Evolutionary conservation across 768 basidiomycete species (phyloP), one percentile per base, ranked within the genome.

Genomic region (Cyclocybe cylindracea): DNA sequence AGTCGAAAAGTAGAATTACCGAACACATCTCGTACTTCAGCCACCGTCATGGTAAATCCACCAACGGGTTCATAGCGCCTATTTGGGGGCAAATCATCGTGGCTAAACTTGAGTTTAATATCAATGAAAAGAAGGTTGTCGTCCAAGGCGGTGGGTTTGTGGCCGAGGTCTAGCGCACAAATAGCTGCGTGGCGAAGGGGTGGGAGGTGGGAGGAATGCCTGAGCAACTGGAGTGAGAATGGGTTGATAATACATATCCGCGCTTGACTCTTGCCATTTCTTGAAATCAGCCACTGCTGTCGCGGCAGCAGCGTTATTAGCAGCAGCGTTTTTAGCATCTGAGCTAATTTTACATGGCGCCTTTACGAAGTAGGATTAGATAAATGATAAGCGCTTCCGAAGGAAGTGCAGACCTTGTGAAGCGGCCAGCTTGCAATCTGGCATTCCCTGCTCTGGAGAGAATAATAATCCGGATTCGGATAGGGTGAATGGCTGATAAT

Each of bases 341-440:
- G 54, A 29, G 35, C 54, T 62, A 47, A 57, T 14, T 43, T 61
- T 61, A 53, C 64, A 67, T 34, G 60, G 49, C 18, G 44, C 56
- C 66, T 63, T 48, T 43, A 47, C 31, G 41, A 16, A 38, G 38
- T 46, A 32, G 42, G 16, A 44, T 14, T 19, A 53, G 41, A 50
- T 58, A n/a, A 34, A 33, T 48, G 39, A 40, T 46, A 36, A 44
- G 33, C 49, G 48, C 39, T 37, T 31, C 29, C 36, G 45, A 52
- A 39, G 34, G 51, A 42, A 40, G 38, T 37, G 33, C 50, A 39
- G 35, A 48, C 57, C 54, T 65, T 62, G 50, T 65, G 63, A 55
- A 61, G 57, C 38, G 59, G 62, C 58, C 61, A 66, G 53, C 55
- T 65, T 2, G 61, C 62, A 24, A 61, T 53, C 54, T 66, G 61